Percentiles rank a stretch among this genome's conserved stretches.
Conservation (phyloP, 2,329 filamentous ascomycete genomes). For the Xylariales sp. region DNA sequence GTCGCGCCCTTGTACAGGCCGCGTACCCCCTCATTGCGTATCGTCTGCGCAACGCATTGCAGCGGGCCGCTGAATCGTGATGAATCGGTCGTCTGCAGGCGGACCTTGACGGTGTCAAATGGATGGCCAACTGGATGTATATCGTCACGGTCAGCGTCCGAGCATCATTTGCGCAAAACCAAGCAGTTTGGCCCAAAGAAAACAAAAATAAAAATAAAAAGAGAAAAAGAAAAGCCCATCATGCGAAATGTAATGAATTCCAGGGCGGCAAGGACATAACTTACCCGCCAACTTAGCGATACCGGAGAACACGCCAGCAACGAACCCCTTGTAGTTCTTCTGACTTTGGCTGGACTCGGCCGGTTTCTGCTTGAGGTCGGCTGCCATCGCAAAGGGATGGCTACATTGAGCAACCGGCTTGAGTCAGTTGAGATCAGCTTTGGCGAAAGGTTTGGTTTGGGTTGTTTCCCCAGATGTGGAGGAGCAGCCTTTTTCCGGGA, state of each 20-base stretch:
- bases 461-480: too few species aligned
- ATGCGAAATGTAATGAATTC: not conserved
- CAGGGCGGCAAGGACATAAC: slow-evolving; percentile 20
- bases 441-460: too few species aligned
- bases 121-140: slow-evolving; percentile 57
- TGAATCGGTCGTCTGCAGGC: slow-evolving; percentile 78
- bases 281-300: slow-evolving; percentile 82
- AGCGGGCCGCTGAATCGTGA: slow-evolving; percentile 80
- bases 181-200: too few species aligned
- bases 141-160: too few species aligned
- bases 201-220: too few species aligned
- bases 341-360: slow-evolving; percentile 15
- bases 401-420: slow-evolving; percentile 11
- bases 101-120: slow-evolving; percentile 97
- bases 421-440: too few species aligned
- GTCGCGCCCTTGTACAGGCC: slow-evolving; percentile 94
- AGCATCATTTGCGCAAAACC: too few species aligned
- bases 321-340: slow-evolving; percentile 91
- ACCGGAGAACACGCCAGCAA: slow-evolving; percentile 92
- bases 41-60: slow-evolving; percentile 78
- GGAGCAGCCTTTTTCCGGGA: too few species aligned
- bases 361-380: slow-evolving; percentile 29
- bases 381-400: slow-evolving; percentile 17
- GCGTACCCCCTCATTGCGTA: slow-evolving; percentile 77
- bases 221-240: too few species aligned